phyloP scores from a whole-genome alignment of 352 stramenopile genomes.

The Stramenopiles sp. region DNA sequence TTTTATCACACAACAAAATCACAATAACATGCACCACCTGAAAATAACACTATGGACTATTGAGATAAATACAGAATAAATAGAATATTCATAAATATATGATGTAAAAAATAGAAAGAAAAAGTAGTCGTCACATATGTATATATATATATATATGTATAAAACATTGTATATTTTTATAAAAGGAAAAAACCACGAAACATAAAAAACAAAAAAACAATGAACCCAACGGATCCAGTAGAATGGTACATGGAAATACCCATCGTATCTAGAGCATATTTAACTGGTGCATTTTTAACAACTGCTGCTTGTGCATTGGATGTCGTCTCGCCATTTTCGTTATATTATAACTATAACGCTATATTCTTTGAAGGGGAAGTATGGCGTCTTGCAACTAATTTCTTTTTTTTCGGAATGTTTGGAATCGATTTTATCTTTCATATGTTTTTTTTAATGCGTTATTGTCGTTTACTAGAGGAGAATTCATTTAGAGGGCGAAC shows the following conservation, averaged over 20 bases:
- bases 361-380: constrained; percentile 85
- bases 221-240: constrained; percentile 30
- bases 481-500: constrained; percentile 87
- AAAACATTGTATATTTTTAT: too few relatives aligned
- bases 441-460: constrained; percentile 97
- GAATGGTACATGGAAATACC: constrained; percentile 97
- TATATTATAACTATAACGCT: constrained; percentile 57
- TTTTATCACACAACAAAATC: too few relatives aligned
- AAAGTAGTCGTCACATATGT: too few relatives aligned
- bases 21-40: too few relatives aligned
- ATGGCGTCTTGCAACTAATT: constrained; percentile 90
- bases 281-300: constrained; percentile 88
- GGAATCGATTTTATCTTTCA: constrained; percentile 98
- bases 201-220: too few relatives aligned
- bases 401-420: constrained; percentile 97
- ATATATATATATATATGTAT: too few relatives aligned
- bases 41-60: too few relatives aligned
- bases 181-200: too few relatives aligned
- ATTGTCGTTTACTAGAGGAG: constrained; percentile 89
- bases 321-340: constrained; percentile 6
- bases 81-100: too few relatives aligned
- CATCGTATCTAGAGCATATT: constrained; percentile 85
- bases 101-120: too few relatives aligned
- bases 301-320: constrained; percentile 86
- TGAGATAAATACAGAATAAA: too few relatives aligned